These are phyloP conservation scores for Trichoderma oligosporum DNA, from an alignment of 2,329 filamentous ascomycete species.

Conservation along the genomic window DNA sequence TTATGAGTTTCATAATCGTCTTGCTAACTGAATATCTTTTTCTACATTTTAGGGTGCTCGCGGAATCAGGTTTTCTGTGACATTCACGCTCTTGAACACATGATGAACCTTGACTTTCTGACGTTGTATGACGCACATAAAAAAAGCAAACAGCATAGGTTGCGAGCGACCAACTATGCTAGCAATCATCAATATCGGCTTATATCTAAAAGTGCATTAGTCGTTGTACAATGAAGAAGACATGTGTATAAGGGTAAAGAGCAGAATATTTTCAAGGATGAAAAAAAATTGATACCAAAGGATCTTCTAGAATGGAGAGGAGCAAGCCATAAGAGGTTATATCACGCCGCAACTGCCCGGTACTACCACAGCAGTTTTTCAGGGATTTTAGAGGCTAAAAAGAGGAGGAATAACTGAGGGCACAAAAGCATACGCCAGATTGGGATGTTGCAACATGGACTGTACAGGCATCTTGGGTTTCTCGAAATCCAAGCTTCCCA, in stretches of 20 bases:
- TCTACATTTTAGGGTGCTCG: conserved; percentile 47
- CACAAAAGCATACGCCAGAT: not conserved
- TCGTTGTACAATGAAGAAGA: conserved; percentile 6
- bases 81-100: not conserved
- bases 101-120: not conserved
- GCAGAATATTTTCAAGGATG: not conserved
- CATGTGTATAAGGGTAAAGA: not conserved
- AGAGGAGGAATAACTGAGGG: not conserved
- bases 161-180: no score
- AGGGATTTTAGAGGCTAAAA: not conserved
- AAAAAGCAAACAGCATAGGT: no score
- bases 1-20: not conserved
- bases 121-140: not conserved
- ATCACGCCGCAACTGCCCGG: not conserved
- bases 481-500: not conserved
- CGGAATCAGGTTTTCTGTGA: conserved; percentile 60
- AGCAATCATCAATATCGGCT: not conserved
- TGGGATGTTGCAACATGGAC: conserved; percentile 1
- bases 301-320: not conserved
- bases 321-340: not conserved
- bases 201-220: not conserved
- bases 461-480: not conserved
- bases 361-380: not conserved
- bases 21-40: not conserved
- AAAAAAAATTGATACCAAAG: conserved; percentile 4